Conservation (phyloP, 352 stramenopile genomes). For the Phytophthora vignae region DNA sequence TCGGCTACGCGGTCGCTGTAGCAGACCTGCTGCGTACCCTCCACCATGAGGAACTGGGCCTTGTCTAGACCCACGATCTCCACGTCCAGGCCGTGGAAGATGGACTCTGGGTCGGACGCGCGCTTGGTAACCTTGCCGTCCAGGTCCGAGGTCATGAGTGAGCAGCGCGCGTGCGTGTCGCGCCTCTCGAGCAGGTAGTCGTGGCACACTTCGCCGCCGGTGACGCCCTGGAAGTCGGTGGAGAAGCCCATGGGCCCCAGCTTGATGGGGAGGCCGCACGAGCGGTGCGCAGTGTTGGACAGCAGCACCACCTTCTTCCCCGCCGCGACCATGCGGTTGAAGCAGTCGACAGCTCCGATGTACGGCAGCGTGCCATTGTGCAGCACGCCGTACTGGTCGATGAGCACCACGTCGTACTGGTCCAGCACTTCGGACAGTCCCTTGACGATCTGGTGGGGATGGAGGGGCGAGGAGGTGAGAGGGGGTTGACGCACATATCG, state of each 20-base stretch:
- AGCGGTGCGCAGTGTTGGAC: conserved; percentile 90
- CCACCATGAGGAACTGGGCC: conserved; percentile 62
- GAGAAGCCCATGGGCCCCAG: conserved; percentile 79
- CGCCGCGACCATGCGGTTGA: conserved; percentile 57
- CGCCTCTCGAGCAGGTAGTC: conserved; percentile 42
- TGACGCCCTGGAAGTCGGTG: conserved; percentile 62
- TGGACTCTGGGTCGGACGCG: conserved; percentile 44
- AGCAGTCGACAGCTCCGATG: conserved; percentile 66
- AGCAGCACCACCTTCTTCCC: conserved; percentile 88
- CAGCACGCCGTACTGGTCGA: conserved; percentile 94
- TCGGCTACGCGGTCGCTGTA: conserved; percentile 48
- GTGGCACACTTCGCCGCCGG: conserved; percentile 62
- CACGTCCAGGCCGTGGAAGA: conserved; percentile 63
- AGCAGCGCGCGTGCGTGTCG: conserved; percentile 39
- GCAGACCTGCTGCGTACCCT: conserved; percentile 65
- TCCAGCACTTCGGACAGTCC: conserved; percentile 53
- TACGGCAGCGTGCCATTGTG: conserved; percentile 88
- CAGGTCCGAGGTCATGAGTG: conserved; percentile 52
- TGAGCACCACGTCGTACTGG: conserved; percentile 90
- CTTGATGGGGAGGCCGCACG: conserved; percentile 50
- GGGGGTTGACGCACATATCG: neutral
- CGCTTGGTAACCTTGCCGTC: conserved; percentile 43
- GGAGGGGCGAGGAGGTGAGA: neutral
- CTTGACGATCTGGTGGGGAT: conserved; percentile 33
- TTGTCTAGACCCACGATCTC: conserved; percentile 46